Percentiles rank a stretch among this genome's conserved stretches.
Conservation (phyloP, 2,329 filamentous ascomycete species). For the Ceratocystis colombiana region DNA sequence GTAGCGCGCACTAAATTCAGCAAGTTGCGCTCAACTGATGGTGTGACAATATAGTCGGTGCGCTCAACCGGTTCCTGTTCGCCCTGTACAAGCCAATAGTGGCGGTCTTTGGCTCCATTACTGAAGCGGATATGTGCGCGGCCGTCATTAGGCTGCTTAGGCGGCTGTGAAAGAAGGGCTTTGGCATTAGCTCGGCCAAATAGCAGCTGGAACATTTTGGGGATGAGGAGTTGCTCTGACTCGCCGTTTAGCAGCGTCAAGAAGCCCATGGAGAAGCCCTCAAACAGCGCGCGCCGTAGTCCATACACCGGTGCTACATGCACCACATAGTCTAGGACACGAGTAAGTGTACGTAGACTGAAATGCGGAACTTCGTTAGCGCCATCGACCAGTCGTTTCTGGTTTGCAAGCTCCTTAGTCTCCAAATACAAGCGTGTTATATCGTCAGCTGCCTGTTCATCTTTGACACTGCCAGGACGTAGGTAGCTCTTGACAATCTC, state of each 20-base stretch:
- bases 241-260: conserved; percentile 74
- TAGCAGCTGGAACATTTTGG: conserved; percentile 70
- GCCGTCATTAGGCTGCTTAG: conserved; percentile 66
- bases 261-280: conserved; percentile 98
- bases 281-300: conserved; percentile 73
- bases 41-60: conserved; percentile 88
- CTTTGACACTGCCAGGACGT: conserved; percentile 57
- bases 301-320: conserved; percentile 78
- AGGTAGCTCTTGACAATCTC: conserved; percentile 85
- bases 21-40: conserved; percentile 88
- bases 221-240: conserved; percentile 68
- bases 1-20: conserved; percentile 89
- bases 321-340: conserved; percentile 77
- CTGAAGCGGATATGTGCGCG: conserved; percentile 70
- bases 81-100: conserved; percentile 85
- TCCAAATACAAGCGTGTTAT: conserved; percentile 81
- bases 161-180: conserved; percentile 65
- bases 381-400: conserved; percentile 83
- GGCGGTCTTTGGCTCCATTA: conserved; percentile 52
- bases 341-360: conserved; percentile 85
- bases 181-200: conserved; percentile 58
- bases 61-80: conserved; percentile 56
- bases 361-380: conserved; percentile 95
- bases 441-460: conserved; percentile 65
- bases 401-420: conserved; percentile 68